Conservation (phyloP, 2,329 filamentous ascomycete genomes). For the Sarocladium strictum region DNA sequence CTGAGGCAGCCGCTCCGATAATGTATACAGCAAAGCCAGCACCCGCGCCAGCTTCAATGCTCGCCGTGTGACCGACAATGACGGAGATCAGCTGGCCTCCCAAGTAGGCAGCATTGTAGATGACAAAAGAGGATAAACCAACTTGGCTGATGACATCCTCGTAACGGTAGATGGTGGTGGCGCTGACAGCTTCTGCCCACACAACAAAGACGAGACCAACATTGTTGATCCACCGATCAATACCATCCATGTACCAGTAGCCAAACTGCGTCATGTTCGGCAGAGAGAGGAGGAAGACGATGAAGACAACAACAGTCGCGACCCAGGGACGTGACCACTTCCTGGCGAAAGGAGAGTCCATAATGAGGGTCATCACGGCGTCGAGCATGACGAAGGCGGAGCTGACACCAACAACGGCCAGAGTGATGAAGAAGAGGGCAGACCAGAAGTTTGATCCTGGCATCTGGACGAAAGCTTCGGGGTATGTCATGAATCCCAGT, state of each 20-base stretch:
- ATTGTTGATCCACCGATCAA: conserved; percentile 49
- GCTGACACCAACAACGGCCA: conserved; percentile 47
- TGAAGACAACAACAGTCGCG: conserved; percentile 37
- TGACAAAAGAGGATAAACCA: conserved; percentile 22
- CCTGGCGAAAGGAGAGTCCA: conserved; percentile 33
- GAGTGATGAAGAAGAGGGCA: conserved; percentile 45
- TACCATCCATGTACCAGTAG: conserved; percentile 43
- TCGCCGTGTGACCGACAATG: conserved; percentile 33
- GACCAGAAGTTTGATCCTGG: conserved; percentile 50
- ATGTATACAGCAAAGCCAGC: conserved; percentile 40
- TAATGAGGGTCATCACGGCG: conserved; percentile 41
- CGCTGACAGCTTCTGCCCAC: conserved; percentile 40
- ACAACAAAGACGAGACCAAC: conserved; percentile 45
- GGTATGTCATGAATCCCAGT: conserved; percentile 48
- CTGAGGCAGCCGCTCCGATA: conserved; percentile 25
- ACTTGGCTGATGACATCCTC: conserved; percentile 35
- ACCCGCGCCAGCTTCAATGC: conserved; percentile 31
- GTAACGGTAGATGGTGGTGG: conserved; percentile 45
- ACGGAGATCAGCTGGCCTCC: conserved; percentile 40
- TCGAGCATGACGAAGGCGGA: conserved; percentile 49
- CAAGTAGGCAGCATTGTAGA: conserved; percentile 41
- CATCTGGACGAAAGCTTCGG: conserved; percentile 47
- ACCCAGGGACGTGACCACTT: conserved; percentile 22
- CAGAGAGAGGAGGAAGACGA: conserved; percentile 42
- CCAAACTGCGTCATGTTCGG: conserved; percentile 50